Conservation (phyloP, 495 filamentous ascomycete species). For the Hyaloscypha hepaticicola region DNA sequence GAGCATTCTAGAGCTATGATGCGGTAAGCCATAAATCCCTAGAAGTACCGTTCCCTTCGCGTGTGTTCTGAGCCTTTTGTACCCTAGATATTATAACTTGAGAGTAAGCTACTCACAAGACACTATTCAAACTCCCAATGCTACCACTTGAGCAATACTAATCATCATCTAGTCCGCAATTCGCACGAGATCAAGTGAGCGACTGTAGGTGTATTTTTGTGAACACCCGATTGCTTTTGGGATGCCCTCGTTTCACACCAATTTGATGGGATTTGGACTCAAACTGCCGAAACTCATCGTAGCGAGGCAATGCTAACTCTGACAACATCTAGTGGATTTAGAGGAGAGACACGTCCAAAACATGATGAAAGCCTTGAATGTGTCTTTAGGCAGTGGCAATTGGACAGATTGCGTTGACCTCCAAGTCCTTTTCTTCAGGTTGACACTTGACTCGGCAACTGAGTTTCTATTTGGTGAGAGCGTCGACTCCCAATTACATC, state of each 20-base stretch:
- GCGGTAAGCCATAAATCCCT: no score
- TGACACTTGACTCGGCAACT: constrained; percentile 68
- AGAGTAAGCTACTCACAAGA: no score
- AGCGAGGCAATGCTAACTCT: not conserved
- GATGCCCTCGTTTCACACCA: not conserved
- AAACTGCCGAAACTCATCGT: not conserved
- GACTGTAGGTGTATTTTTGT: constrained; percentile 17
- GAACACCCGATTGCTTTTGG: not conserved
- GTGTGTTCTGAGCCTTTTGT: no score
- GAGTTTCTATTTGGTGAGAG: constrained; percentile 72
- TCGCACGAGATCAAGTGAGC: constrained; percentile 49
- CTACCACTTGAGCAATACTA: no score
- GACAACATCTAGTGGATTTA: constrained; percentile 35
- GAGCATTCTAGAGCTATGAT: constrained; percentile 43
- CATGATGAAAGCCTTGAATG: constrained; percentile 40
- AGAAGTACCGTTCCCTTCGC: no score
- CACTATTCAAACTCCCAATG: no score
- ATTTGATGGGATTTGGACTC: not conserved
- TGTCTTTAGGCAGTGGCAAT: constrained; percentile 19
- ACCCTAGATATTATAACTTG: no score
- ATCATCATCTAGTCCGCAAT: constrained; percentile 45
- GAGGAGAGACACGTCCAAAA: constrained; percentile 53
- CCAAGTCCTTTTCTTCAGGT: constrained; percentile 59
- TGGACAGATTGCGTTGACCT: constrained; percentile 47
- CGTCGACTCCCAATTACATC: constrained; percentile 37